Evolutionary conservation across 768 basidiomycete species (phyloP).

Genomic region (Pulveroboletus sp.): DNA sequence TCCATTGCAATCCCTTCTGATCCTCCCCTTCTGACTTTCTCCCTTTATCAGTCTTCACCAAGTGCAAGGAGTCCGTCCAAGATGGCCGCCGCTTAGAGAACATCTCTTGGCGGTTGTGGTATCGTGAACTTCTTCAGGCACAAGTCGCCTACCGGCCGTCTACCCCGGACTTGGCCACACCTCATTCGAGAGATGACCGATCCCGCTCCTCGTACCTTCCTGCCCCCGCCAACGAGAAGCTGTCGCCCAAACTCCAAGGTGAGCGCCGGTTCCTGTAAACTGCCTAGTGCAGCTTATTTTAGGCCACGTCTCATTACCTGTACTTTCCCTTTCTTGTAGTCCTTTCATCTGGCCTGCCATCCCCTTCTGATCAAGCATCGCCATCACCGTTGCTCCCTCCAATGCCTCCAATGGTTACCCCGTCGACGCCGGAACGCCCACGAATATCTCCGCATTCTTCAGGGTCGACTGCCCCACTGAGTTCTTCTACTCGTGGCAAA

Average conservation of each 20-base stretch:
- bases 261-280: slow-evolving; percentile 12
- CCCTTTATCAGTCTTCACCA: slow-evolving; percentile 62
- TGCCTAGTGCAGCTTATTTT: slow-evolving; percentile 10
- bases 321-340: slow-evolving; percentile 21
- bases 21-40: slow-evolving; percentile 4
- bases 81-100: slow-evolving; percentile 84
- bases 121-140: slow-evolving; percentile 51
- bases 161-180: slow-evolving; percentile 24
- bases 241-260: slow-evolving; percentile 12
- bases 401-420: slow-evolving; percentile 12
- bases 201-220: slow-evolving; percentile 26
- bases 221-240: slow-evolving; percentile 14
- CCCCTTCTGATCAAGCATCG: slow-evolving; percentile 27
- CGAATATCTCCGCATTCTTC: slow-evolving; percentile 20
- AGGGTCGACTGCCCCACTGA: slow-evolving; percentile 11
- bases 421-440: slow-evolving; percentile 28
- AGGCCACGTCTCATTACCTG: slow-evolving; percentile 8
- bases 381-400: slow-evolving; percentile 26
- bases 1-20: accelerated
- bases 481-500: slow-evolving; percentile 16
- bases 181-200: slow-evolving; percentile 18
- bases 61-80: slow-evolving; percentile 73
- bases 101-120: slow-evolving; percentile 83
- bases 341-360: slow-evolving; percentile 22
- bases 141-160: slow-evolving; percentile 25